Evolutionary conservation across 2,329 filamentous ascomycete species (phyloP).

Genomic region (Exophiala sp.): DNA sequence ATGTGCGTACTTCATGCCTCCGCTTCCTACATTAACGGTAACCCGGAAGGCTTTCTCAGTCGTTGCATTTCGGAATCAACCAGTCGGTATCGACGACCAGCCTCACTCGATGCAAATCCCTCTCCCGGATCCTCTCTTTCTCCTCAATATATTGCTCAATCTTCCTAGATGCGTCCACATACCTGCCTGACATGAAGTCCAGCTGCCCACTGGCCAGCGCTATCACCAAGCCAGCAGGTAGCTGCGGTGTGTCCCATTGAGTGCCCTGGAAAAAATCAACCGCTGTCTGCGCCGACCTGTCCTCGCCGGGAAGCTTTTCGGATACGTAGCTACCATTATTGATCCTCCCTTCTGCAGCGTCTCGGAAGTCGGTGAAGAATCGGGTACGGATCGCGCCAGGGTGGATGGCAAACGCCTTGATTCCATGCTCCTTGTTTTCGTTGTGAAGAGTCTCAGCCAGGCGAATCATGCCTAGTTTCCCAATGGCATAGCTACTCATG

Average conservation of each 20-base stretch:
- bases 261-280: constrained; percentile 17
- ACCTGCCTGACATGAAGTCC: constrained; percentile 23
- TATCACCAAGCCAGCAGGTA: constrained; percentile 22
- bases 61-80: constrained; percentile 11
- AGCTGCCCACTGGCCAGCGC: constrained; percentile 17
- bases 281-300: constrained; percentile 21
- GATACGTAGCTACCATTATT: constrained; percentile 19
- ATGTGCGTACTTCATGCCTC: too few relatives aligned
- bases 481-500: constrained; percentile 23
- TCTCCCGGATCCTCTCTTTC: constrained; percentile 14
- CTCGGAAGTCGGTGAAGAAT: constrained; percentile 25
- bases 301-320: constrained; percentile 10
- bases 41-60: background rate
- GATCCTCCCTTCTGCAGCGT: constrained; percentile 19
- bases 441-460: constrained; percentile 22
- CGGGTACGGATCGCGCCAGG: constrained; percentile 23
- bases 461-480: constrained; percentile 24
- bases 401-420: constrained; percentile 24
- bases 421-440: constrained; percentile 22
- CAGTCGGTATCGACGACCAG: constrained; percentile 16
- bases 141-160: constrained; percentile 15
- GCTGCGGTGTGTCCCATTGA: constrained; percentile 22
- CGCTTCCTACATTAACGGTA: background rate
- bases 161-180: constrained; percentile 18
- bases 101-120: constrained; percentile 21